Percentiles rank a stretch among this genome's conserved stretches.
phyloP scores from a whole-genome alignment of 177 flowering plant genomes.

The Vitis hybrid region DNA sequence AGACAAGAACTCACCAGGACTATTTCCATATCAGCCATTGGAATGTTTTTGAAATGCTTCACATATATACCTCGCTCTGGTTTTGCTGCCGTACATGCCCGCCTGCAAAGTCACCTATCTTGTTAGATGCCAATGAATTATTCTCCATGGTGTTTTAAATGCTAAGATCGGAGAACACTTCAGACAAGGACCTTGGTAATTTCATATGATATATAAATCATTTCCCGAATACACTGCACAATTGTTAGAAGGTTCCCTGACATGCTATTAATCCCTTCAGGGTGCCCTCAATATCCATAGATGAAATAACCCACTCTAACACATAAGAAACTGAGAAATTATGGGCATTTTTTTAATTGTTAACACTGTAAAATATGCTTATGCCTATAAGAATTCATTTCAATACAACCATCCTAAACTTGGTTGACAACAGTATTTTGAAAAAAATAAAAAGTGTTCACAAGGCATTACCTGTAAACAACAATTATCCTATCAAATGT shows the following conservation, averaged over 20 bases:
- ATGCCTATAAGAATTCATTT: too few relatives aligned
- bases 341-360: too few relatives aligned
- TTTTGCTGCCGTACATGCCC: constrained; percentile 49
- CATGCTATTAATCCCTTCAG: background rate
- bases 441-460: background rate
- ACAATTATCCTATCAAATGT: constrained; percentile 98
- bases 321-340: background rate
- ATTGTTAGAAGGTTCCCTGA: background rate
- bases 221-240: background rate
- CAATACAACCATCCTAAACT: background rate
- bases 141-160: background rate
- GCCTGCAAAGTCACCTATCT: constrained; percentile 38
- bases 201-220: background rate
- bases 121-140: background rate
- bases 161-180: background rate
- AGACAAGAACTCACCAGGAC: constrained; percentile 65
- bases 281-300: background rate
- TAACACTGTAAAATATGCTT: background rate
- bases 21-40: constrained; percentile 99
- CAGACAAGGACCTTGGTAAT: background rate
- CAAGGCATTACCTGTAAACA: constrained; percentile 69
- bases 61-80: constrained; percentile 73
- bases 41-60: constrained; percentile 94
- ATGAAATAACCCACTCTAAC: background rate
- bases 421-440: background rate